These are phyloP conservation scores for Strobilomyces confusus DNA, from an alignment of 768 basidiomycete genomes.

Conservation along the genomic window DNA sequence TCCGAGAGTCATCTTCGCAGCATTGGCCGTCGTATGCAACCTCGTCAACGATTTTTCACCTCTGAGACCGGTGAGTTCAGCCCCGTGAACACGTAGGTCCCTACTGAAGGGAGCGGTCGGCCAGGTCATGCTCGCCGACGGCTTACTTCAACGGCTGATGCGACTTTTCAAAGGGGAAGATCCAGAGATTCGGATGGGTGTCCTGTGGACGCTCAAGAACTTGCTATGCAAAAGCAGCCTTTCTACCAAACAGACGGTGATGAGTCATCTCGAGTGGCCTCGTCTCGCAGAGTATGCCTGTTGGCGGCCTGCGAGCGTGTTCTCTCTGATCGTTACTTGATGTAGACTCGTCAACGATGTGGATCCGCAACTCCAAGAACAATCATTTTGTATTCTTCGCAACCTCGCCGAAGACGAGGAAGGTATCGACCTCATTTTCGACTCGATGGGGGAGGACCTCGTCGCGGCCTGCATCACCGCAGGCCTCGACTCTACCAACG, in stretches of 20 bases:
- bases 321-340: background rate
- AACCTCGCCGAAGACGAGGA: too few species aligned
- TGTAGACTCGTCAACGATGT: constrained; percentile 52
- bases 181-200: constrained; percentile 56
- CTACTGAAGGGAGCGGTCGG: constrained; percentile 1
- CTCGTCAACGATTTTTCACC: constrained; percentile 86
- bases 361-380: too few species aligned
- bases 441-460: too few species aligned
- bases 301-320: background rate
- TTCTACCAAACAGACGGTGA: constrained; percentile 62
- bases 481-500: too few species aligned
- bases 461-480: too few species aligned
- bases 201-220: constrained; percentile 88
- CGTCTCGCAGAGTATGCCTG: constrained; percentile 50
- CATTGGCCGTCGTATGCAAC: constrained; percentile 77
- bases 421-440: too few species aligned
- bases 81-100: background rate
- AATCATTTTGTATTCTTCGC: too few species aligned
- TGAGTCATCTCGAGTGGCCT: constrained; percentile 66
- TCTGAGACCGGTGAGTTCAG: constrained; percentile 54
- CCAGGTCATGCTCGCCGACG: constrained; percentile 64
- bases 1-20: constrained; percentile 63
- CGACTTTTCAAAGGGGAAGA: constrained; percentile 53
- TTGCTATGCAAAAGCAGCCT: constrained; percentile 59
- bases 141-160: constrained; percentile 61